Evolutionary conservation across 2,329 filamentous ascomycete genomes (phyloP).

Genomic region (Colletotrichum kahawae): DNA sequence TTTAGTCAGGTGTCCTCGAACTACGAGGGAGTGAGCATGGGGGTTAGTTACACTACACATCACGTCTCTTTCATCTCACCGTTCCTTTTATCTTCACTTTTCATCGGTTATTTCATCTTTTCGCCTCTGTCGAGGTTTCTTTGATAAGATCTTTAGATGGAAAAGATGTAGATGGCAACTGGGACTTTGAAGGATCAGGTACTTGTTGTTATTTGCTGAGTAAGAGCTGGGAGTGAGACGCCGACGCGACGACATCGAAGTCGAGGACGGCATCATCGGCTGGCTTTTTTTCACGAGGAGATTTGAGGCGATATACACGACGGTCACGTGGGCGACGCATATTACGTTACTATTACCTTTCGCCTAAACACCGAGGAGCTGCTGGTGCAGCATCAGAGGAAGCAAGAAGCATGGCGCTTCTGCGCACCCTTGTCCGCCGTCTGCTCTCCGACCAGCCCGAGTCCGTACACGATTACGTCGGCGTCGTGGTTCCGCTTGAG

Average conservation of each 20-base stretch:
- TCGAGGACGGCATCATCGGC: background rate
- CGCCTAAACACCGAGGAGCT: background rate
- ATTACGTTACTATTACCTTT: background rate
- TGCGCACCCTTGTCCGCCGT: slow-evolving; percentile 15
- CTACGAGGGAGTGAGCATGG: background rate
- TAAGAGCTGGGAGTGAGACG: background rate
- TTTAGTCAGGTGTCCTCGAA: slow-evolving; percentile 7
- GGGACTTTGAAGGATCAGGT: background rate
- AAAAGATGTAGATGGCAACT: background rate
- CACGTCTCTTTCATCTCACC: background rate
- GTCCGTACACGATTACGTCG: slow-evolving; percentile 55
- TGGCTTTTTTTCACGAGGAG: background rate
- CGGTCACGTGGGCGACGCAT: background rate
- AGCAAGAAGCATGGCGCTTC: background rate
- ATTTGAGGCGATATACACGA: background rate
- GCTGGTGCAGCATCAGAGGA: background rate
- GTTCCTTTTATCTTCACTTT: background rate
- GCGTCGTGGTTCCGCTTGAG: slow-evolving; percentile 58
- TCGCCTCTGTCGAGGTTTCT: background rate
- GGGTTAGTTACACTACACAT: background rate
- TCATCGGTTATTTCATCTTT: background rate
- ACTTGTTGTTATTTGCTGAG: background rate
- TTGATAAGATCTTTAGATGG: background rate
- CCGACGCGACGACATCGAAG: background rate
- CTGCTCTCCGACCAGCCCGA: slow-evolving; percentile 31